Percentiles rank a stretch among this genome's conserved stretches.
Conservation (phyloP, 2,329 filamentous ascomycete species). For the Fusarium pseudocircinatum region DNA sequence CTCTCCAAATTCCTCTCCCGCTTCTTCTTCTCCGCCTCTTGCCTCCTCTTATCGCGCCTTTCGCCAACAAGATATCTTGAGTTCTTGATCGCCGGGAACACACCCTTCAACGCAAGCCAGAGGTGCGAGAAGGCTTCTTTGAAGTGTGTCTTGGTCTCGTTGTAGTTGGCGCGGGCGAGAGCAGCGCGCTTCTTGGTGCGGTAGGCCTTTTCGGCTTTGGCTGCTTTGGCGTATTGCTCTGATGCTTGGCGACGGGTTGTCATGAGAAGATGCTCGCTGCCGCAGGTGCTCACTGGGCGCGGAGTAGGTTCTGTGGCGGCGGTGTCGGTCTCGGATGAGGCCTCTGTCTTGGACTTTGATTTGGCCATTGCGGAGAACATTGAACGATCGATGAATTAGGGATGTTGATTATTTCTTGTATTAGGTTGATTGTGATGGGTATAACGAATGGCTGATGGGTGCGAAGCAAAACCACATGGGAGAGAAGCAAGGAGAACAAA, state of each 20-base stretch:
- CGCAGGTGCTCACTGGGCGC: neutral
- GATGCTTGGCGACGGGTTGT: constrained; percentile 3
- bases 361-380: neutral
- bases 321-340: neutral
- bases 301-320: neutral
- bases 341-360: neutral
- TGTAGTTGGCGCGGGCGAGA: constrained; percentile 9
- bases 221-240: constrained; percentile 5
- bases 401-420: too few relatives aligned
- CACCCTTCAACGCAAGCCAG: neutral
- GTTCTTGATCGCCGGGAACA: neutral
- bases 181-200: constrained; percentile 10
- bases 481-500: too few relatives aligned
- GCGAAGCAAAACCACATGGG: neutral
- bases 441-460: neutral
- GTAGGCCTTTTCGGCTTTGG: constrained; percentile 13
- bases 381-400: accelerated
- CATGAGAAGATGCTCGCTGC: neutral
- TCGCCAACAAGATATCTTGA: neutral
- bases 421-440: neutral
- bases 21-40: neutral
- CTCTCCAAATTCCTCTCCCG: neutral
- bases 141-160: constrained; percentile 4
- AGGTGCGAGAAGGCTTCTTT: neutral
- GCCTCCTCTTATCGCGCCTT: neutral